Percentiles rank a stretch among this genome's conserved stretches.
Evolutionary conservation across 768 basidiomycete species (phyloP).

Genomic region (Coprinellus aureogranulatus): DNA sequence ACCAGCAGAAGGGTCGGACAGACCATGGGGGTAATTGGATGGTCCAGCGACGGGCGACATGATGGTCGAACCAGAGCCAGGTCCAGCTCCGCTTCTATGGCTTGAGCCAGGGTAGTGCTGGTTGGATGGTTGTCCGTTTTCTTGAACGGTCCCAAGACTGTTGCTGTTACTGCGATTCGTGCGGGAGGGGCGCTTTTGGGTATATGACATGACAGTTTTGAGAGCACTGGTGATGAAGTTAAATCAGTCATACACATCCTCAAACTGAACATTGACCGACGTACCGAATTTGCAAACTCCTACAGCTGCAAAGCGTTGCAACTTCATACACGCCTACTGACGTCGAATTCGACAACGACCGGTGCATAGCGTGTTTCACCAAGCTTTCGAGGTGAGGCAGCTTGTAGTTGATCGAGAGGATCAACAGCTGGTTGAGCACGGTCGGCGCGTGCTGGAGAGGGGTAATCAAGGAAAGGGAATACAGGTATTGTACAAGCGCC

Average conservation of each 20-base stretch:
- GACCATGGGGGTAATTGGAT: slow-evolving; percentile 13
- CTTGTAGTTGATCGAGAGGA: slow-evolving; percentile 81
- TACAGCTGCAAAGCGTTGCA: slow-evolving; percentile 84
- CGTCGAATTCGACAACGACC: slow-evolving; percentile 75
- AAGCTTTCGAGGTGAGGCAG: slow-evolving; percentile 71
- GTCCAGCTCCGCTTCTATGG: not conserved
- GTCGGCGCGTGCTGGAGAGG: slow-evolving; percentile 89
- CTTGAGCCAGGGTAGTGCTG: not conserved
- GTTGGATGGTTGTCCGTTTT: slow-evolving; percentile 11
- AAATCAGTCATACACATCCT: too few species aligned
- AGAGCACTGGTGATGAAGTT: slow-evolving; percentile 50
- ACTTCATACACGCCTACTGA: slow-evolving; percentile 95
- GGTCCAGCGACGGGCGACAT: slow-evolving; percentile 29
- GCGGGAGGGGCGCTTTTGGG: slow-evolving; percentile 69
- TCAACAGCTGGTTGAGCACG: slow-evolving; percentile 81
- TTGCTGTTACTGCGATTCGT: slow-evolving; percentile 40
- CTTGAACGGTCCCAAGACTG: not conserved
- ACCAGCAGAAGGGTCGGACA: slow-evolving; percentile 19
- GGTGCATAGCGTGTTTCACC: slow-evolving; percentile 95
- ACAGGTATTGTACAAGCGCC: slow-evolving; percentile 92
- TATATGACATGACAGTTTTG: slow-evolving; percentile 85
- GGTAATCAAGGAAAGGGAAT: slow-evolving; percentile 81
- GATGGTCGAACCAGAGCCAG: slow-evolving; percentile 6
- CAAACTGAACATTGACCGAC: too few species aligned
- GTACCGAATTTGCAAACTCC: slow-evolving; percentile 85